Evolutionary conservation across 2,329 filamentous ascomycete genomes (phyloP), one percentile per base, ranked within the genome.

Genomic region (Penicillium sp.): DNA sequence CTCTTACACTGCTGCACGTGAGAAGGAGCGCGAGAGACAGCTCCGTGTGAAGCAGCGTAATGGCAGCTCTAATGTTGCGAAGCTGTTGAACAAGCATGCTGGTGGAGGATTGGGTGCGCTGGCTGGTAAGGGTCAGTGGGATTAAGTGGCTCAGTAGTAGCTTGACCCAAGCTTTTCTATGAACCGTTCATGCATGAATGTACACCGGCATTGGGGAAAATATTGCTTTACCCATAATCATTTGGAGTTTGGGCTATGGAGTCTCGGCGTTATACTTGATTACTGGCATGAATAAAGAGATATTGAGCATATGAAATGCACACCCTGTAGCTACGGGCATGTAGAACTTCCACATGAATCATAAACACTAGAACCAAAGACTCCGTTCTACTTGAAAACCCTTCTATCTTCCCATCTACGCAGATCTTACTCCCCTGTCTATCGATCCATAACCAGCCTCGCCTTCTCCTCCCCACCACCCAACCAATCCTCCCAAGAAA

Each of bases 11-110:
- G 75, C 83, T 59, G 82, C 82, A 2, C 73, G 85, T 54, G 84
- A 86, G 68, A 80, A 79, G 64, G 84, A 86, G 73, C 77, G 84
- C 19, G 83, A 85, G 64, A 80, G 77, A 65, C 79, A 79, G 62
- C 77, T 84, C 47, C 77, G 73, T 59, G 77, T 78, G 68, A 79
- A 81, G 68, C 77, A 79, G 60, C 79, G 81, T 61, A 77, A 74
- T 24, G 60, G 67, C 2, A 63, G 68, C 14, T 68, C 72, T 1
- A 72, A 68, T 48, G 68, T 71, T 53, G 61, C 66, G 3, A 69
- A 69, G 48, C 70, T 82, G 55, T 52, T 75, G 66, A 71, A 72
- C 33, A 76, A 73, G 59, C 74, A 74, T 60, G 71, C 71, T 48
- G 69, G 68, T 44, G 72, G 71, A 44, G 69, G 77, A 37, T 67